Conservation (phyloP, 257 asterid species). For the Parsonsia alboflavescens region DNA sequence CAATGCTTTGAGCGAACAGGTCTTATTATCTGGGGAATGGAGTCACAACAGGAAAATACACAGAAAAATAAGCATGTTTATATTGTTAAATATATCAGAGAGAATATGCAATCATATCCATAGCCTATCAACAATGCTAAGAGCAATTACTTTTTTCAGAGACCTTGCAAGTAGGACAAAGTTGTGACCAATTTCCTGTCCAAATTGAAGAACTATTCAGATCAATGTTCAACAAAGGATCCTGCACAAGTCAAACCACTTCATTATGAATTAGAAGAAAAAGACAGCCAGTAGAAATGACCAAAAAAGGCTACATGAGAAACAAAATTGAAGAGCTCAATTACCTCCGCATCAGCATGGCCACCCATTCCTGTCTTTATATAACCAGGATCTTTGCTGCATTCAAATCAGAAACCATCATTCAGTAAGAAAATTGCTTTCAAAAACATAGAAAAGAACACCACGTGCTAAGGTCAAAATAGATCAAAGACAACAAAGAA, state of each 20-base stretch:
- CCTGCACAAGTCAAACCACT: constrained; percentile 41
- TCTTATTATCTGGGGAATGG: constrained; percentile 64
- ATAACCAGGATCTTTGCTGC: constrained; percentile 94
- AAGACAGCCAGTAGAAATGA: background rate
- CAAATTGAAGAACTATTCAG: constrained; percentile 52
- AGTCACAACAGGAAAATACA: constrained; percentile 10
- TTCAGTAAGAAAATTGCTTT: constrained; percentile 8
- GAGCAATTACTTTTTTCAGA: constrained; percentile 13
- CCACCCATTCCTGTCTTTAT: constrained; percentile 35
- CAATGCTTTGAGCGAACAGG: constrained; percentile 98
- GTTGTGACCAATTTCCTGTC: constrained; percentile 97
- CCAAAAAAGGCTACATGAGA: background rate
- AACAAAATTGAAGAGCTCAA: constrained; percentile 11
- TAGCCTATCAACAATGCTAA: constrained; percentile 12
- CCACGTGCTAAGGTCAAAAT: background rate
- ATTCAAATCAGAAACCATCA: constrained; percentile 31
- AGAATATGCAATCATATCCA: constrained; percentile 18
- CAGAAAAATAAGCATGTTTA: background rate
- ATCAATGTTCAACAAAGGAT: constrained; percentile 74
- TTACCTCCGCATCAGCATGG: constrained; percentile 67
- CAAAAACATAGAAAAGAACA: background rate
- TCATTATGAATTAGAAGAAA: background rate
- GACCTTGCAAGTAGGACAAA: constrained; percentile 99
- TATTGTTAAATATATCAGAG: constrained; percentile 18
- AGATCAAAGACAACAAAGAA: background rate